These are phyloP conservation scores for Trichoderma harzianum DNA, from an alignment of 2,329 filamentous ascomycete genomes.

Conservation along the genomic window DNA sequence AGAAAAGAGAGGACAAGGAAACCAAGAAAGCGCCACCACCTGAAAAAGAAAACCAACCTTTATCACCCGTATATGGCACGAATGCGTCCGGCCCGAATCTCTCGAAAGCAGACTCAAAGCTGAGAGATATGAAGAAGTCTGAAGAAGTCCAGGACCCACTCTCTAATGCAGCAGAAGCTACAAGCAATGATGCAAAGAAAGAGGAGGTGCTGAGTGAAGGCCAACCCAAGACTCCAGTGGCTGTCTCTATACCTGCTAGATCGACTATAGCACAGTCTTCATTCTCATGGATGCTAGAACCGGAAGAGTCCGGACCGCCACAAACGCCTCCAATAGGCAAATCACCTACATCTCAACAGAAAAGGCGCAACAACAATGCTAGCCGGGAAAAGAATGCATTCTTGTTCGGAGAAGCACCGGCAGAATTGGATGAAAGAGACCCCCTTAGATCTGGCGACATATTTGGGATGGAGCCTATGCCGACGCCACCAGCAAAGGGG, in stretches of 20 bases:
- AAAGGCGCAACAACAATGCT: conserved; percentile 42
- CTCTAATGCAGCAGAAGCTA: background rate
- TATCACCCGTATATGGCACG: background rate
- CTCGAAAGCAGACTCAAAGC: background rate
- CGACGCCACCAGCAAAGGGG: conserved; percentile 28
- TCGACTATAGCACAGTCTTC: conserved; percentile 70
- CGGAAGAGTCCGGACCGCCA: conserved; percentile 38
- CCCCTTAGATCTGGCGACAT: conserved; percentile 46
- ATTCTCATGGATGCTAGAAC: conserved; percentile 76
- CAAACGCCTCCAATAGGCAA: conserved; percentile 27
- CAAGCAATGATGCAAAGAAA: background rate
- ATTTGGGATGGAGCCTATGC: conserved; percentile 53
- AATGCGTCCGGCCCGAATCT: background rate
- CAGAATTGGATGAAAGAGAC: conserved; percentile 35
- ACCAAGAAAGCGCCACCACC: background rate
- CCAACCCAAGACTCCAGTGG: conserved; percentile 22
- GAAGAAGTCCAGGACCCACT: background rate
- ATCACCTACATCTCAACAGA: conserved; percentile 35
- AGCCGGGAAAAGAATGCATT: conserved; percentile 57
- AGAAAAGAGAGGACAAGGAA: background rate
- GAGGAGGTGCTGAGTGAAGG: background rate
- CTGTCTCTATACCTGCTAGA: conserved; percentile 53
- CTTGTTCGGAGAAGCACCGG: conserved; percentile 53
- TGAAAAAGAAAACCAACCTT: conserved; percentile 2
- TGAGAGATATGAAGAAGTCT: background rate